Base-by-base conservation (phyloP, 805 yeast genomes). In the Ogataea nonfermentans region DNA sequence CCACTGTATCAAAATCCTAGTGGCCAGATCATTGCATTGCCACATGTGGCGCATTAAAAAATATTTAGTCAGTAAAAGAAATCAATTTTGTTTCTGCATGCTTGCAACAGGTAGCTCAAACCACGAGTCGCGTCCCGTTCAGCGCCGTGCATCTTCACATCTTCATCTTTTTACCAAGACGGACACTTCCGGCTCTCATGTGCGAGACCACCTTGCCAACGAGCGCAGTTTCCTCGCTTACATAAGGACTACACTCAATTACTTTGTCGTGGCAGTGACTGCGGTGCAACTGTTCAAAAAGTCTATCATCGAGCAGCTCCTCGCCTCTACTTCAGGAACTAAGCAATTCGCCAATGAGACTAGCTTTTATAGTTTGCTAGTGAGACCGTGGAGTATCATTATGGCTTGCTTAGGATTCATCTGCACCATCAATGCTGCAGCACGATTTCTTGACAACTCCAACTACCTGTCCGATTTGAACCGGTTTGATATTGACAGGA, bases 161-260 rank as follows among this genome's bases (percentile, higher is more conserved):
- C 22, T 19, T 19, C 8, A 19, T 9, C 35, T 37, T 23, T 25
- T 43, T 4, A 38, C 34, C 10, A 20, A 20, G 2, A 32, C 43
- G 3, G 70, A 66, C 37, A 67, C 67, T 43, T 59, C 63, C 26
- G 73, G 70, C 3, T 51, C 70, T 2, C 67, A 65, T n/a, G 68
- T 71, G 9, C 53, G 76, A 43, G 76, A 71, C 49, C 76, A 71
- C 39, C 43, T 73, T 55, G 77, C 78, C 15, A 73, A 72, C 44
- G 78, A 73, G 44, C 56, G 78, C 27, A 68, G 77, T 4, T 71
- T 63, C 40, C 55, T 73, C 13, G 76, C 78, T 0, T 73, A 75
- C 68, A 40, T 67, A 11, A 56, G 78, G 22, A 64, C 73, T 0
- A 59, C 69, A 0, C 46, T 70, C 14, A 61, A 67, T 28, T 64